phyloP scores from a whole-genome alignment of 140 eudicot species.

The Ambrosia hybrid region DNA sequence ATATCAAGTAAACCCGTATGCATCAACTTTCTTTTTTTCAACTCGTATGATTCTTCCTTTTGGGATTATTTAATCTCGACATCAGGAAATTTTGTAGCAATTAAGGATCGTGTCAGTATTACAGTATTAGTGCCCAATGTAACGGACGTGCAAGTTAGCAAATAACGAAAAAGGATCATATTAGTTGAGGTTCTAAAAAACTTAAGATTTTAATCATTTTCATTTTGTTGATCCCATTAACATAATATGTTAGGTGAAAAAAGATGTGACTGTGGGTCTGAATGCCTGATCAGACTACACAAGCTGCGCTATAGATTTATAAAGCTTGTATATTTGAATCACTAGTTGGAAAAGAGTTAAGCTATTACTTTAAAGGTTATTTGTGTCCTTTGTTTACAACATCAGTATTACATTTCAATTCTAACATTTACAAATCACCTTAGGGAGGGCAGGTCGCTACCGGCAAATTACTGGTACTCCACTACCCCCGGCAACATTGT shows the following conservation, averaged over 20 bases:
- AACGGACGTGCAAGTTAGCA: too few relatives aligned
- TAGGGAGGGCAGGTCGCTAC: not conserved
- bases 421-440: conserved; percentile 17
- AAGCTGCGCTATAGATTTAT: not conserved
- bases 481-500: too few relatives aligned
- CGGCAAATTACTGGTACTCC: too few relatives aligned
- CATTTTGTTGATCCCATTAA: not conserved
- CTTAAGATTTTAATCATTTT: not conserved
- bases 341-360: not conserved
- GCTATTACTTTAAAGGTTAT: not conserved
- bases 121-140: too few relatives aligned
- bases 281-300: not conserved
- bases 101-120: not conserved
- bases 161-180: too few relatives aligned
- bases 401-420: conserved; percentile 30
- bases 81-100: not conserved
- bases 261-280: conserved; percentile 10
- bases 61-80: not conserved
- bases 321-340: conserved; percentile 9
- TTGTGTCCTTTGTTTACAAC: not conserved
- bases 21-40: not conserved
- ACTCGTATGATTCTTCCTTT: not conserved
- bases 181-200: not conserved
- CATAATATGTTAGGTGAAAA: conserved; percentile 11
- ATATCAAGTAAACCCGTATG: not conserved